Evolutionary conservation across 768 basidiomycete species (phyloP), one percentile per base, ranked within the genome.

Genomic region (Guyanaporus albipodus): DNA sequence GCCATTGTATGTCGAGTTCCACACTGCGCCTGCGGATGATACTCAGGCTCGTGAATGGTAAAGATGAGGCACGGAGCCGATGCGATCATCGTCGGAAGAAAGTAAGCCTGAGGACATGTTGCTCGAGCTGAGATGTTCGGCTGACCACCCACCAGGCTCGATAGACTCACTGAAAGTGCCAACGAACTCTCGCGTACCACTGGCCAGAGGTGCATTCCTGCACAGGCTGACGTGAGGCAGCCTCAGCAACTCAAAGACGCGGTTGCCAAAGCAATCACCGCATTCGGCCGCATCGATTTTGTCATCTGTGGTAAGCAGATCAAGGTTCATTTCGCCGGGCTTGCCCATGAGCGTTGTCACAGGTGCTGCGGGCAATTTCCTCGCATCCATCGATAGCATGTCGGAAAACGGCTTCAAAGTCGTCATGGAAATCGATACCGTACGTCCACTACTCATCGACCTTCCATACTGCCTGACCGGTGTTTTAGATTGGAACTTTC

Each of bases 291-390:
- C 53, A 91, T 99, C 48, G 94, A 99, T 69, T 95, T 90, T 62
- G 94, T 97, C 41, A 89, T 97, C 45, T 92, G 91, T 61, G 92
- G 92, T 88, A 65, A 47, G 75, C 68, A 10, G 33, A 37, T 31
- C 33, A 9, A 29, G 27, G 23, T 12, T n/a, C n/a, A 10, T 22
- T 39, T 10, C 6, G 4, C 35, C 4, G 33, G 40, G 24, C n/a
- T 4, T 11, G 17, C 44, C 8, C 4, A 17, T 31, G 5, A 43
- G 22, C n/a, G 7, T 33, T 11, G 14, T 21, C 8, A 22, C 60
- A 92, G 91, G 91, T 51, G 93, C 93, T 33, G 95, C 95, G 48
- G 95, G 95, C 3, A 99, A 98, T 71, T 99, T 97, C 70, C 74
- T 99, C 23, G 86, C 87, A 2, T 85, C 92, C 14, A 89, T 95